Base-by-base conservation (phyloP, 1,284 basidiomycete species). In the Fistulinella cinereoalba region DNA sequence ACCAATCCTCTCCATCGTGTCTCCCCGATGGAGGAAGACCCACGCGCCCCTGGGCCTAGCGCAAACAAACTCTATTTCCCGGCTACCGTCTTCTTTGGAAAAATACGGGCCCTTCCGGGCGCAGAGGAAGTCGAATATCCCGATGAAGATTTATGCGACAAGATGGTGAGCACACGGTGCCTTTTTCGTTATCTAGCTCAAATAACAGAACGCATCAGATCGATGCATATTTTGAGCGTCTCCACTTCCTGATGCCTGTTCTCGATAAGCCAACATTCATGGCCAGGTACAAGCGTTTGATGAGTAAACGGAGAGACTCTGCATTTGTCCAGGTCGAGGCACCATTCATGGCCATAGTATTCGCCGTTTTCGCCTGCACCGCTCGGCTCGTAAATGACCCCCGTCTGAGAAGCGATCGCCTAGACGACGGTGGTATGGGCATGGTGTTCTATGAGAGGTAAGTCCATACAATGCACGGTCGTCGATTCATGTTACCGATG, bases 81-180 rank as follows among this genome's bases (percentile, higher is more conserved):
- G 3, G 87, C 89, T 3, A 83, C 88, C 18, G 85, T 93, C 36
- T 92, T 89, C 61, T 91, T 92, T 58, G 92, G 91, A 31, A 90
- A 90, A 66, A 75, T 93, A 48, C 80, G 80, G 55, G 91, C 88
- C 21, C 77, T 94, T 29, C 91, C 91, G 42, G 76, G 80, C 16
- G 79, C 90, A 27, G 87, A 92, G 56, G 88, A 94, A 68, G 92
- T 92, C 31, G 88, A 92, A 66, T 93, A 85, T 58, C 91, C 91
- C 12, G 79, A 83, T 23, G 76, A 85, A 51, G 88, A 90, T 63
- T 72, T 91, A 39, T 89, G 89, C 28, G 85, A 90, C 69, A 89
- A 86, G 66, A 73, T 94, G 62, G 88, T 72, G 44, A 49, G 56
- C 46, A 47, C 51, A 37, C 41, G 19, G 46, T 29, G 50, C 50